These are phyloP conservation scores for Protoeuglena noctilucae DNA, from an alignment of 139 green algal genomes.

Conservation along the genomic window DNA sequence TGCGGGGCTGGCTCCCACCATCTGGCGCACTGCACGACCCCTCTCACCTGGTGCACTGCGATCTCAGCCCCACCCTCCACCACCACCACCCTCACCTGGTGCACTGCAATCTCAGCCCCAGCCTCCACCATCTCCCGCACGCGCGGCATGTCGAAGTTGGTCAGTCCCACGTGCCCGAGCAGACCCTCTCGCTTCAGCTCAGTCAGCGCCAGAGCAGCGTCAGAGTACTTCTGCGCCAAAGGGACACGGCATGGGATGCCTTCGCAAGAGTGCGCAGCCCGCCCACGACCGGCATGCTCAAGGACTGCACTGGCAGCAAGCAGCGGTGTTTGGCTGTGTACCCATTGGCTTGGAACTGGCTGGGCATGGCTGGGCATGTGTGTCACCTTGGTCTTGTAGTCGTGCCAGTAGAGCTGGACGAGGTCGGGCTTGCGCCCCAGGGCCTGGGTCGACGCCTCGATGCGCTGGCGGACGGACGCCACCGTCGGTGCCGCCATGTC, in stretches of 20 bases:
- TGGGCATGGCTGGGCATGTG: too few relatives aligned
- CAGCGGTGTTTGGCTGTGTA: too few relatives aligned
- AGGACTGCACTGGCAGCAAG: too few relatives aligned
- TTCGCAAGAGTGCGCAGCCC: too few relatives aligned
- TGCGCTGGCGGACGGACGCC: slow-evolving; percentile 8
- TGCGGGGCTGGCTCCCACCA: too few relatives aligned
- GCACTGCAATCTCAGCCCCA: slow-evolving; percentile 40
- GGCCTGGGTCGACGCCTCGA: slow-evolving; percentile 12
- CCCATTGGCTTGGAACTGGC: too few relatives aligned
- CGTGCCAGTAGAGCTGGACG: slow-evolving; percentile 55
- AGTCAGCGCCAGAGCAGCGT: slow-evolving; percentile 38
- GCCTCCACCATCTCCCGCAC: slow-evolving; percentile 47
- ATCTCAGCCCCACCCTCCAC: too few relatives aligned
- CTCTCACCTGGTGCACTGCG: background rate
- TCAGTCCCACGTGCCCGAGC: slow-evolving; percentile 49
- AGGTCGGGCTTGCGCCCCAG: slow-evolving; percentile 36
- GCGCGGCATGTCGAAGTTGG: slow-evolving; percentile 67
- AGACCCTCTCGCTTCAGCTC: slow-evolving; percentile 30
- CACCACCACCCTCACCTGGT: slow-evolving; percentile 48
- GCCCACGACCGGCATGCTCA: too few relatives aligned
- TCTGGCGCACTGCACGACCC: too few relatives aligned
- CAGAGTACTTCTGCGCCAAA: slow-evolving; percentile 42
- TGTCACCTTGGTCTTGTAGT: slow-evolving; percentile 26
- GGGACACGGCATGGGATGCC: too few relatives aligned
- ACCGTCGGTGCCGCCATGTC: slow-evolving; percentile 23